Conservation (phyloP, 2,329 filamentous ascomycete species). For the Chrysoporthe austroafricana region DNA sequence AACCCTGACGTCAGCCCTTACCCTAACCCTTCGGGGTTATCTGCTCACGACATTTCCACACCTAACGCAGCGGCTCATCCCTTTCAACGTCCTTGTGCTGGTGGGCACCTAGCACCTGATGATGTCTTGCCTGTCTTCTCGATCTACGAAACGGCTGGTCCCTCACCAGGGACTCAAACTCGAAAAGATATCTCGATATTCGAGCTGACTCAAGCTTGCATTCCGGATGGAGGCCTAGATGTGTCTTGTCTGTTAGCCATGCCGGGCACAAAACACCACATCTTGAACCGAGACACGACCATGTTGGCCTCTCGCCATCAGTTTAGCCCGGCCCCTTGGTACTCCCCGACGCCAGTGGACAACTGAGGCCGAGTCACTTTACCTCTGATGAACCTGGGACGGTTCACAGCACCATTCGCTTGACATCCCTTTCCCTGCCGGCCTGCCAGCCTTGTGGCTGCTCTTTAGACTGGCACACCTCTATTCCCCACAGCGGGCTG, state of each 20-base stretch:
- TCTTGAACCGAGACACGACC: neutral
- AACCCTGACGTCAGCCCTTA: no score
- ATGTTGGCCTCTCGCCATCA: neutral
- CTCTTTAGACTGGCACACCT: neutral
- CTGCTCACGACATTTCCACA: no score
- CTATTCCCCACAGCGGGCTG: slow-evolving; percentile 13
- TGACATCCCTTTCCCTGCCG: neutral
- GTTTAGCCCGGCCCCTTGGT: neutral
- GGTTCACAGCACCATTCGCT: neutral
- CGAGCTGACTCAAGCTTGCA: neutral
- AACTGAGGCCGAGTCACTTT: neutral
- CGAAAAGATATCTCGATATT: neutral
- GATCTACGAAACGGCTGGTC: neutral
- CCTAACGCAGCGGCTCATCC: neutral
- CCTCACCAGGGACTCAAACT: neutral
- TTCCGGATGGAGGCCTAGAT: neutral
- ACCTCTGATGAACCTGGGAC: neutral
- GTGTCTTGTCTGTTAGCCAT: neutral
- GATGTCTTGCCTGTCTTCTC: neutral
- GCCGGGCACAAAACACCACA: neutral
- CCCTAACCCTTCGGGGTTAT: neutral
- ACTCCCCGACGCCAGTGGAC: neutral
- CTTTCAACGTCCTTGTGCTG: neutral
- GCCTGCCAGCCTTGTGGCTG: neutral
- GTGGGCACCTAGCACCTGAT: neutral